A percentile compares a stretch with the other conserved stretches of the same genome.
Conservation (phyloP, 192 early-diverging fungal species). For the Chytriomyces hyalinus region DNA sequence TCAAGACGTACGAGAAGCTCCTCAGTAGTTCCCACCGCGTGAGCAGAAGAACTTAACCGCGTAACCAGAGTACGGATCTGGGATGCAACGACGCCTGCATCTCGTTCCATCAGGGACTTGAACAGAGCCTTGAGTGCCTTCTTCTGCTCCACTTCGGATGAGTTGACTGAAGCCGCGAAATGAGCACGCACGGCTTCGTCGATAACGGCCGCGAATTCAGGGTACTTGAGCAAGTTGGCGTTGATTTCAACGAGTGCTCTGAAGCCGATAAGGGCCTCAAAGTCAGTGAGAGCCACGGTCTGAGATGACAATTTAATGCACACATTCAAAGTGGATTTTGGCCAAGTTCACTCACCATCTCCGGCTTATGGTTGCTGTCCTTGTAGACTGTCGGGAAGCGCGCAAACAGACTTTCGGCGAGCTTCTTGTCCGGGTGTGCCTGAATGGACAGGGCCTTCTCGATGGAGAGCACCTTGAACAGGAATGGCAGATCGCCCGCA, state of each 20-base stretch:
- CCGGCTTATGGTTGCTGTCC: constrained; percentile 92
- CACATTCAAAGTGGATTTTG: background rate
- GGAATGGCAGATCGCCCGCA: constrained; percentile 86
- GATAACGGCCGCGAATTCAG: constrained; percentile 78
- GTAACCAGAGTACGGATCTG: constrained; percentile 63
- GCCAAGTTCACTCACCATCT: constrained; percentile 67
- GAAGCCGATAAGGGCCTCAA: constrained; percentile 95
- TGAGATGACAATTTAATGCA: constrained; percentile 14
- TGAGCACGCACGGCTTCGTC: constrained; percentile 54
- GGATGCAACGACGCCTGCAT: constrained; percentile 49
- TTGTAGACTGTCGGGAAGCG: constrained; percentile 87
- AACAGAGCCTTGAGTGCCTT: constrained; percentile 49
- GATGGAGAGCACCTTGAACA: constrained; percentile 87
- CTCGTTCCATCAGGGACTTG: constrained; percentile 39
- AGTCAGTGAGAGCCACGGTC: constrained; percentile 92
- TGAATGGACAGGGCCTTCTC: constrained; percentile 92
- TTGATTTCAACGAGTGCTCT: constrained; percentile 80
- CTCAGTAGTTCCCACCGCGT: constrained; percentile 38
- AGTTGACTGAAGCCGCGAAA: constrained; percentile 38
- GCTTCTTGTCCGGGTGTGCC: constrained; percentile 92
- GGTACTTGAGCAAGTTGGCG: constrained; percentile 66
- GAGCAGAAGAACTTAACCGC: constrained; percentile 38
- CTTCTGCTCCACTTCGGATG: constrained; percentile 48
- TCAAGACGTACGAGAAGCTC: constrained; percentile 78
- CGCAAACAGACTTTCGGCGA: constrained; percentile 76